Evolutionary conservation across 163 green algal genomes (phyloP), one percentile per base, ranked within the genome.

Genomic region (Chlamydomonas reinhardtii): DNA sequence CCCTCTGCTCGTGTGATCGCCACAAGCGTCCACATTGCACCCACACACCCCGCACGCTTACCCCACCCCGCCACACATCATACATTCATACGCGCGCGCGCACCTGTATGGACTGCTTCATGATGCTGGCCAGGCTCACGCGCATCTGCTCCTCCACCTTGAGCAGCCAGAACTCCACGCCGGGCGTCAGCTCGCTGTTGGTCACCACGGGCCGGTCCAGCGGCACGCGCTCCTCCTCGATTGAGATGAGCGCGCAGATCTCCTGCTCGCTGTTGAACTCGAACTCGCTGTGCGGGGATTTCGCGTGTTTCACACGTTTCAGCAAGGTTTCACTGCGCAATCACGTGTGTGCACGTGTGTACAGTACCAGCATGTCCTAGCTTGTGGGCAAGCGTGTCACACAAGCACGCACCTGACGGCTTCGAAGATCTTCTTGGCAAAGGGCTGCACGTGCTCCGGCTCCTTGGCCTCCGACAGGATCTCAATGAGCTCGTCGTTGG

Each of bases 391-490:
- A n/a, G n/a, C n/a, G n/a, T n/a, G n/a, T n/a, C n/a, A n/a, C n/a
- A n/a, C n/a, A n/a, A 52, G 29, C 22, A 87, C 83, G 34, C 17
- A 82, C 65, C 89, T 74, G 37, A 95, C 92, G 37, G 89, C 91
- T 83, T 95, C 92, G 71, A 95, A 94, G 77, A 93, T 94, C 76
- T 95, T 95, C 79, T 94, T 95, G 27, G 92, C 86, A 59, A 94
- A 94, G 8, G 92, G 92, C 84, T 95, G 92, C 84, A 89, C 89
- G 72, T 83, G 89, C 12, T 92, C 72, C 48, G 87, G 90, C 64
- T 93, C 88, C 85, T 93, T 93, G 52, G 91, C 92, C 80, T 95
- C 92, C 0, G 79, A 90, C 16, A 95, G 89, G 43, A 95, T 92
- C 88, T 95, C 92, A 25, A 95, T 92, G 66, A 95, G 86, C 90